A percentile compares a stretch with the other conserved stretches of the same genome.
phyloP scores from a whole-genome alignment of 139 green algal species.

The Auxenochlorella protothecoides region DNA sequence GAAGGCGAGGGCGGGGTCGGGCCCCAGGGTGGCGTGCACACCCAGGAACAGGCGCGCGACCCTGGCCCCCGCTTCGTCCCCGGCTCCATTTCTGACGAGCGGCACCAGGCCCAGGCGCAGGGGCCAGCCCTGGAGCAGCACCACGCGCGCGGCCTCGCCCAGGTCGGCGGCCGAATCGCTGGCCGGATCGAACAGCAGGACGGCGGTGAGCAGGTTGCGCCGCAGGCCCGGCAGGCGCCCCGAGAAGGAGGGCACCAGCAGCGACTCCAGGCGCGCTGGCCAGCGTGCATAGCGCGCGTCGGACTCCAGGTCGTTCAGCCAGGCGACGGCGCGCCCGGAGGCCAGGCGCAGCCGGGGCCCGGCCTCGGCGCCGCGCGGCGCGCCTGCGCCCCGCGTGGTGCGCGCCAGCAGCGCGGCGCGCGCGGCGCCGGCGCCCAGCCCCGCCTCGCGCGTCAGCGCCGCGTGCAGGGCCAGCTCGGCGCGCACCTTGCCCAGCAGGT shows the following conservation, averaged over 20 bases:
- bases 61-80: too few relatives aligned
- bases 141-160: conserved; percentile 7
- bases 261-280: conserved; percentile 14
- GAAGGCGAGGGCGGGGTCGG: too few relatives aligned
- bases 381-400: background rate
- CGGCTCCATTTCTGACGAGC: background rate
- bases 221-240: conserved; percentile 38
- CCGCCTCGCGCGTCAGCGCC: conserved; percentile 21
- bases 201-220: conserved; percentile 60
- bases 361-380: conserved; percentile 6
- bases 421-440: conserved; percentile 21
- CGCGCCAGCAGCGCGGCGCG: conserved; percentile 15
- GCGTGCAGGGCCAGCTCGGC: conserved; percentile 40
- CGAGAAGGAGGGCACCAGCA: conserved; percentile 49
- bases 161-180: conserved; percentile 17
- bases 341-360: conserved; percentile 3
- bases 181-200: conserved; percentile 52
- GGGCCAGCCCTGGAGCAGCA: conserved; percentile 27
- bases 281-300: conserved; percentile 43
- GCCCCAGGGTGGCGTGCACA: too few relatives aligned
- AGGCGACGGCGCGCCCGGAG: conserved; percentile 12
- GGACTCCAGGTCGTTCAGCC: conserved; percentile 76
- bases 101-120: conserved; percentile 39
- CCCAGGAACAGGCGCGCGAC: too few relatives aligned
- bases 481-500: conserved; percentile 38